These are phyloP conservation scores for Penicillium canescens DNA, from an alignment of 495 filamentous ascomycete genomes.

Conservation along the genomic window DNA sequence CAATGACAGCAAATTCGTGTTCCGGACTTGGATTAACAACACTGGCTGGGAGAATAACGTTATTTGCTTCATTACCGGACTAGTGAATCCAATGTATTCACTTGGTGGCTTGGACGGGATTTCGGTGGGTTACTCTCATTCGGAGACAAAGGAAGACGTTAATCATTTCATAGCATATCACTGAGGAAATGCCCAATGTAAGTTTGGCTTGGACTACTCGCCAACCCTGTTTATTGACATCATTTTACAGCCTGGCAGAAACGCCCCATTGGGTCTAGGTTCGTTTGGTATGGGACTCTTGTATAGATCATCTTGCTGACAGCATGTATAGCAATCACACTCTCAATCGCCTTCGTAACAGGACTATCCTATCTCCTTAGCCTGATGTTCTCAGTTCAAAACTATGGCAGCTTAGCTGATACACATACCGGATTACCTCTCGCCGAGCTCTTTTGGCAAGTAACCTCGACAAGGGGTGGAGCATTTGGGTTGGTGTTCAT, in stretches of 20 bases:
- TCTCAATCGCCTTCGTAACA: constrained; percentile 47
- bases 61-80: constrained; percentile 73
- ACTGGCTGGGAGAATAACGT: constrained; percentile 68
- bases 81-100: constrained; percentile 77
- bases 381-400: constrained; percentile 47
- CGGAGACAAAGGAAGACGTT: background rate
- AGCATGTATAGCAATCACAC: constrained; percentile 28
- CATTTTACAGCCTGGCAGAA: constrained; percentile 23
- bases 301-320: background rate
- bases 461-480: constrained; percentile 64
- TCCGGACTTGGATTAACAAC: constrained; percentile 63
- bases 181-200: constrained; percentile 71
- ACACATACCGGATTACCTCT: constrained; percentile 62
- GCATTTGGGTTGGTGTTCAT: constrained; percentile 57
- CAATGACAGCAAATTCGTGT: constrained; percentile 62
- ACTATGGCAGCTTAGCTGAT: constrained; percentile 34
- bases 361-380: constrained; percentile 45
- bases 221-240: constrained; percentile 7
- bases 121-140: constrained; percentile 27
- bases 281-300: background rate
- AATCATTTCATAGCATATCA: constrained; percentile 58
- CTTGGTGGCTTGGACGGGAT: constrained; percentile 68
- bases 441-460: constrained; percentile 71
- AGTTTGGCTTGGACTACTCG: constrained; percentile 30
- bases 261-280: constrained; percentile 36